phyloP scores from a whole-genome alignment of 1,284 basidiomycete genomes.

The Ustilago bromivora region DNA sequence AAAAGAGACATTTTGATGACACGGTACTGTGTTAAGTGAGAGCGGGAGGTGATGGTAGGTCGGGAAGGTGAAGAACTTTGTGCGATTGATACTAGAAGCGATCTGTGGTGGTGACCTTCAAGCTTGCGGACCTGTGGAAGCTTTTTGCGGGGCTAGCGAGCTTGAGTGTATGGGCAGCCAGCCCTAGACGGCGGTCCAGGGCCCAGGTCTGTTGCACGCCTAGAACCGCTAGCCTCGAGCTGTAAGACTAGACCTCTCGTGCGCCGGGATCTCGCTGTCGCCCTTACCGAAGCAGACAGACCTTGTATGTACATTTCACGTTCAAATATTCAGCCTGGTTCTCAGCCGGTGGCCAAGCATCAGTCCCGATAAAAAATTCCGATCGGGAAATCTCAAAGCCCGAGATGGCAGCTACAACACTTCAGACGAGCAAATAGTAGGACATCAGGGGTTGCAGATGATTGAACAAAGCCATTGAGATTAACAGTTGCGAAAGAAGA shows the following conservation, averaged over 20 bases:
- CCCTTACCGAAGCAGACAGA: conserved; percentile 38
- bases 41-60: neutral
- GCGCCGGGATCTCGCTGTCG: conserved; percentile 18
- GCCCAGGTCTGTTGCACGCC: neutral
- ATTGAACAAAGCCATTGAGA: neutral
- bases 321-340: conserved; percentile 6
- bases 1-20: conserved; percentile 41
- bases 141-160: neutral
- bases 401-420: too few relatives aligned
- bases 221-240: neutral
- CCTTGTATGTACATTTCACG: conserved; percentile 43
- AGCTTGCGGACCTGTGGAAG: conserved; percentile 1
- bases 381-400: too few relatives aligned
- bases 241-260: neutral
- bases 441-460: too few relatives aligned
- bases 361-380: too few relatives aligned
- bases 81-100: neutral
- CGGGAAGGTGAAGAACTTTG: conserved; percentile 9
- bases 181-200: conserved; percentile 1
- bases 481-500: neutral
- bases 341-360: too few relatives aligned
- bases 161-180: neutral
- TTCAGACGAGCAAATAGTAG: too few relatives aligned
- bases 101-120: neutral
- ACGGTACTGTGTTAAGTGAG: neutral